Percentiles rank a stretch among this genome's conserved stretches.
Conservation (phyloP, 352 stramenopile species). For the Pythium aquatile region DNA sequence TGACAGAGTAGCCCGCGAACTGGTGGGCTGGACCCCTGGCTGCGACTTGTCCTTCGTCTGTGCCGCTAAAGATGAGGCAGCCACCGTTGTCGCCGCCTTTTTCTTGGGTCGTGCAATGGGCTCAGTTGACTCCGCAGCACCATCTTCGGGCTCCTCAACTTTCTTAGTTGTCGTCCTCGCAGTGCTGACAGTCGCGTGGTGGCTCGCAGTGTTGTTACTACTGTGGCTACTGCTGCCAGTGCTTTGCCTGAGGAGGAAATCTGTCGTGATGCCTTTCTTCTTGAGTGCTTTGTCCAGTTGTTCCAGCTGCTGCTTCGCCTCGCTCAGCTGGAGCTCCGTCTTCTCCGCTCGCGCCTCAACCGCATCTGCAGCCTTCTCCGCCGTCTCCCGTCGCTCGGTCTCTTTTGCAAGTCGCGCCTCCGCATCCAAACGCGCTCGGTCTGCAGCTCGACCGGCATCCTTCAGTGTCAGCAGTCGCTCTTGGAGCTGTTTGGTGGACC, state of each 20-base stretch:
- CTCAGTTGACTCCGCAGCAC: not conserved
- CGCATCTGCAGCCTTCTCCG: slow-evolving; percentile 45
- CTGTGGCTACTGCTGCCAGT: not conserved
- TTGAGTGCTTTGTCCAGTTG: slow-evolving; percentile 47
- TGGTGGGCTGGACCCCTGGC: not conserved
- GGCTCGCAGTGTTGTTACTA: not conserved
- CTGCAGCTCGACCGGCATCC: slow-evolving; percentile 29
- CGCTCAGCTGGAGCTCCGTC: slow-evolving; percentile 30
- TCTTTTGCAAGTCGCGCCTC: slow-evolving; percentile 41
- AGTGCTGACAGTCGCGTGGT: not conserved
- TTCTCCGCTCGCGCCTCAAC: slow-evolving; percentile 45
- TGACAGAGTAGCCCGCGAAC: not conserved
- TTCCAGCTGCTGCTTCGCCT: slow-evolving; percentile 32
- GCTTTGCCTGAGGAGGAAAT: slow-evolving; percentile 52
- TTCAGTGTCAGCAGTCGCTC: slow-evolving; percentile 31
- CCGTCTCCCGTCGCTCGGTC: slow-evolving; percentile 38
- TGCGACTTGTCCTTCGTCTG: slow-evolving; percentile 4
- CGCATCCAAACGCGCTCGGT: slow-evolving; percentile 30
- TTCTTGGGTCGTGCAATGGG: not conserved
- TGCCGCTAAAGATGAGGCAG: not conserved
- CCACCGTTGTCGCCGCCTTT: not conserved
- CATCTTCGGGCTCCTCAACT: slow-evolving; percentile 14
- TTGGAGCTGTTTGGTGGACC: slow-evolving; percentile 33
- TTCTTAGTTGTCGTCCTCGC: slow-evolving; percentile 7
- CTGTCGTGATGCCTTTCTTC: slow-evolving; percentile 63